Base-by-base conservation (phyloP, 345 rosid genomes). In the Salix dunnii region DNA sequence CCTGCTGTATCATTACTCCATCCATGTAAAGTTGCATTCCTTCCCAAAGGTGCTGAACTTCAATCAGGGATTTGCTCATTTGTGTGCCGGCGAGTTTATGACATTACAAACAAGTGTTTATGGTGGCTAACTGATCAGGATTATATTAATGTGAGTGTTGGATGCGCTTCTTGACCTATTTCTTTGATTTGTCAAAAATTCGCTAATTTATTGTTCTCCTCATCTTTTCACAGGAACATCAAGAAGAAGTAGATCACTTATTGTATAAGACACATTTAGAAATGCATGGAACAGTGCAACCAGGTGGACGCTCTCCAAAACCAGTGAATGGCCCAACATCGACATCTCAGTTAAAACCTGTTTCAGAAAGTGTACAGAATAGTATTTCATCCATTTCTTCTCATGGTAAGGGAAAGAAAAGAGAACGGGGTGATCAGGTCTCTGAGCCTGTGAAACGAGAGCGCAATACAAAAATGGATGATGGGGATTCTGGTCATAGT, bases 41-140 rank as follows among this genome's bases (percentile, higher is more conserved):
- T 96, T 76, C 92, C 89, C 11, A 91, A 86, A 90, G 96, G 92
- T 53, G 77, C 81, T 87, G 91, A 88, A 72, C 87, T 96, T 89
- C 92, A 92, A 20, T 77, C 94, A 76, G 97, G 93, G 18, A 74
- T 93, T 76, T 86, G 84, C 76, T 96, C 97, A 3, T 91, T 90
- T 78, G 94, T 96, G 43, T 96, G 99, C 75, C 76, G 93, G 77
- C 88, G 93, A 76, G 97, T 93, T 77, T 96, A 93, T 69, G 99
- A 96, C 76, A 88, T 89, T 80, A 78, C 73, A 4, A 90, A 90
- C 80, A 80, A 85, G 76, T 77, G 96, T 84, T 78, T 93, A 80
- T 91, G 99, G 96, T 96, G 99, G 98, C 88, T 93, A 76, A 96
- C 96, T 70, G 99, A 96, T 87, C 91, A 88, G 87, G 84, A 93